Conservation (phyloP, 1,284 basidiomycete genomes). For the Malassezia japonica region DNA sequence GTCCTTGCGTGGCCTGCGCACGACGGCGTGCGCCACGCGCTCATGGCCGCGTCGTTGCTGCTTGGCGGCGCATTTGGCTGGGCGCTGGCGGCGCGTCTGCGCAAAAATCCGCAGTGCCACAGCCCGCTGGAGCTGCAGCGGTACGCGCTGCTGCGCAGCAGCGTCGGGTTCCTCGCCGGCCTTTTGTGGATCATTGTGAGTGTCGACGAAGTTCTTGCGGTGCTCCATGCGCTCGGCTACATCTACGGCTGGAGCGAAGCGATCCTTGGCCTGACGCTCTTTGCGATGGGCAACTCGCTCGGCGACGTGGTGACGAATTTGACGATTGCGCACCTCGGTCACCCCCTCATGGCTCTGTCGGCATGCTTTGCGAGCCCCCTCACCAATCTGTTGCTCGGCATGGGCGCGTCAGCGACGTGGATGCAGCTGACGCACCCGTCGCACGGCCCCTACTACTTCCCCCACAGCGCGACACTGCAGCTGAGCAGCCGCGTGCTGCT, state of each 20-base stretch:
- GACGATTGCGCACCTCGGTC: constrained; percentile 54
- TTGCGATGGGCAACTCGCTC: constrained; percentile 88
- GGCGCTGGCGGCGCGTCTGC: constrained; percentile 18
- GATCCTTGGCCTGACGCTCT: constrained; percentile 89
- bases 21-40: constrained; percentile 6
- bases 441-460: constrained; percentile 3
- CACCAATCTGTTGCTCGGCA: constrained; percentile 88
- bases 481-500: constrained; percentile 52
- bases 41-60: constrained; percentile 14
- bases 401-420: constrained; percentile 62
- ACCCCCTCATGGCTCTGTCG: constrained; percentile 56
- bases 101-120: constrained; percentile 17
- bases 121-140: constrained; percentile 8
- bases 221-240: constrained; percentile 68
- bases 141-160: constrained; percentile 24
- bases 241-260: constrained; percentile 93
- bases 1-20: constrained; percentile 22
- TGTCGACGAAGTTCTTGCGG: constrained; percentile 41
- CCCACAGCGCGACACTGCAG: constrained; percentile 2
- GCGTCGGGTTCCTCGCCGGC: constrained; percentile 34
- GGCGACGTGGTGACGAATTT: constrained; percentile 95
- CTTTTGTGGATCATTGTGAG: constrained; percentile 45
- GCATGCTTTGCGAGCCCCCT: constrained; percentile 90
- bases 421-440: constrained; percentile 9
- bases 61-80: constrained; percentile 7